Conservation (phyloP, 129 eudicot species). For the Tagetes patula region DNA sequence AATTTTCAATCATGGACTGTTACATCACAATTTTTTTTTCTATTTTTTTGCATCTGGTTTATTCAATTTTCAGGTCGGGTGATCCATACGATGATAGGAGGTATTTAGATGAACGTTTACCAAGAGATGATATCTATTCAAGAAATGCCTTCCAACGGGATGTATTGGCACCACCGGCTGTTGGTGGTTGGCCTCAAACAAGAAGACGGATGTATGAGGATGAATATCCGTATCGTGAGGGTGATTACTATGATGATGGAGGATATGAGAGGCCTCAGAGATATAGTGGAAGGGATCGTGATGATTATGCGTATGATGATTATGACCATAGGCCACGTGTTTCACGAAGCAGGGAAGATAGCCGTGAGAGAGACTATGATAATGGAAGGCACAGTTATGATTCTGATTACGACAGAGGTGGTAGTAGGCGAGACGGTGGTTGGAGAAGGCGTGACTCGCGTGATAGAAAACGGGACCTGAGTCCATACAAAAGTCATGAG, state of each 20-base stretch:
- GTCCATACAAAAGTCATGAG: slow-evolving; percentile 67
- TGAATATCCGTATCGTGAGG: slow-evolving; percentile 57
- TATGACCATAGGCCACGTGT: slow-evolving; percentile 69
- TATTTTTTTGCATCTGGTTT: slow-evolving; percentile 32
- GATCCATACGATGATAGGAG: slow-evolving; percentile 89
- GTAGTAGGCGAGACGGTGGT: slow-evolving; percentile 75
- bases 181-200: slow-evolving; percentile 72
- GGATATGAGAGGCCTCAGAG: slow-evolving; percentile 65
- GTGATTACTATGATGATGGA: slow-evolving; percentile 44
- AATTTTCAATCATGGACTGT: background rate
- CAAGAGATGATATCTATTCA: slow-evolving; percentile 63
- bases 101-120: slow-evolving; percentile 70
- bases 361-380: slow-evolving; percentile 91
- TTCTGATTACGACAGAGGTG: slow-evolving; percentile 86
- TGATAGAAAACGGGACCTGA: slow-evolving; percentile 72
- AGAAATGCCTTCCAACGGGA: slow-evolving; percentile 66
- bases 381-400: slow-evolving; percentile 77
- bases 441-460: slow-evolving; percentile 86
- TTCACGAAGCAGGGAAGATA: slow-evolving; percentile 63
- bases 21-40: slow-evolving; percentile 30
- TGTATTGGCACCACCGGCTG: slow-evolving; percentile 51
- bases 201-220: slow-evolving; percentile 84
- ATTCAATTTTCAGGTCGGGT: slow-evolving; percentile 63
- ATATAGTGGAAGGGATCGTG: slow-evolving; percentile 70
- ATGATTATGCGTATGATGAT: slow-evolving; percentile 76